A percentile compares a stretch with the other conserved stretches of the same genome.
These are phyloP conservation scores for Pholiota microspora DNA, from an alignment of 768 basidiomycete species.

Conservation along the genomic window DNA sequence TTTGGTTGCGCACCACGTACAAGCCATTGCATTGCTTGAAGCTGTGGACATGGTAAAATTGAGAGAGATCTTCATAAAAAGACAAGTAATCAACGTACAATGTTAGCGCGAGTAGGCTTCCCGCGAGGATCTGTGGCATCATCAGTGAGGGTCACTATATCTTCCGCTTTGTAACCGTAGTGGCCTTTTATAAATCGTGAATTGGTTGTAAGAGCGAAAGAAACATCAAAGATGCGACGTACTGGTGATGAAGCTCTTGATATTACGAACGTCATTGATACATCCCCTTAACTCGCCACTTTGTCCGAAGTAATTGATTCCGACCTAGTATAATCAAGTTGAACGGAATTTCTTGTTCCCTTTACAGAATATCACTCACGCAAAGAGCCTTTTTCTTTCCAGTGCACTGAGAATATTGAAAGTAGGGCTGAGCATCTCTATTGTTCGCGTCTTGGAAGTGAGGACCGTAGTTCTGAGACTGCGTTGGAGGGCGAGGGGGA, in stretches of 20 bases:
- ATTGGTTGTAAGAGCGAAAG: neutral
- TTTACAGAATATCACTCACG: conserved; percentile 44
- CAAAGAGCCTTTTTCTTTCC: conserved; percentile 88
- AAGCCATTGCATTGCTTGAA: conserved; percentile 91
- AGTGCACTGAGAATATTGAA: conserved; percentile 88
- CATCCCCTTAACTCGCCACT: conserved; percentile 74
- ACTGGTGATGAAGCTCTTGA: conserved; percentile 76
- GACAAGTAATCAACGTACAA: conserved; percentile 41
- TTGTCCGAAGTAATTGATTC: conserved; percentile 83
- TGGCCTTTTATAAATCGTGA: conserved; percentile 33
- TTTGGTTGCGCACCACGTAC: conserved; percentile 74
- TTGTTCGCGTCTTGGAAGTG: conserved; percentile 47
- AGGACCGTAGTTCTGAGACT: conserved; percentile 63
- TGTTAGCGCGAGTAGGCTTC: conserved; percentile 78
- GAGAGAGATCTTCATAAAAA: neutral
- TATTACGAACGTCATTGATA: conserved; percentile 87
- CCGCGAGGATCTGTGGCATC: conserved; percentile 59
- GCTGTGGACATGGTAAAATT: conserved; percentile 30
- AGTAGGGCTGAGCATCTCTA: conserved; percentile 56
- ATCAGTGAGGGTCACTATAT: conserved; percentile 88
- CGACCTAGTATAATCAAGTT: conserved; percentile 69
- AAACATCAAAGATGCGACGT: conserved; percentile 25
- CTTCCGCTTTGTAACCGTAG: conserved; percentile 68
- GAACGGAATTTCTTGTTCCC: too few species aligned
- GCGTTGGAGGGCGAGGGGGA: conserved; percentile 52